phyloP scores from a whole-genome alignment of 140 eudicot genomes.

The Stevia rebaudiana region DNA sequence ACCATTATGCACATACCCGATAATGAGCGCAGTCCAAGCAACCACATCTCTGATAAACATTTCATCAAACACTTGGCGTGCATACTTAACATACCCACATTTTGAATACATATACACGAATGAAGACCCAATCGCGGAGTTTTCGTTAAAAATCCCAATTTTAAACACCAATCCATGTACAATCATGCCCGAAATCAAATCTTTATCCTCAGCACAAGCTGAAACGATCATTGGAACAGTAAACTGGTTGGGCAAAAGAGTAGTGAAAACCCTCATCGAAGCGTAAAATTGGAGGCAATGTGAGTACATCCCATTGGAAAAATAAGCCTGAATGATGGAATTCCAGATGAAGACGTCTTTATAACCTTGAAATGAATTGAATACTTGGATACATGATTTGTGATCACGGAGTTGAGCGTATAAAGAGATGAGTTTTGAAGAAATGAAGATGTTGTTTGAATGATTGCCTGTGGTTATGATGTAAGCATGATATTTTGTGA shows the following conservation, averaged over 20 bases:
- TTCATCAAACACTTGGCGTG: constrained; percentile 81
- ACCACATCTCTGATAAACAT: constrained; percentile 59
- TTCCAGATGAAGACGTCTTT: constrained; percentile 74
- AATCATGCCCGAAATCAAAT: constrained; percentile 25
- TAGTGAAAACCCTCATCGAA: constrained; percentile 42
- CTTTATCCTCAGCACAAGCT: constrained; percentile 58
- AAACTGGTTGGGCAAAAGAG: constrained; percentile 43
- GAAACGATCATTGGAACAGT: constrained; percentile 78
- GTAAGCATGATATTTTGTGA: constrained; percentile 47
- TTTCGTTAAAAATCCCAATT: constrained; percentile 34
- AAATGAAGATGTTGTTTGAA: constrained; percentile 47
- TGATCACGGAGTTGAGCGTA: constrained; percentile 49
- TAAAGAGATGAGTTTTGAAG: constrained; percentile 67
- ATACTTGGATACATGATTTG: constrained; percentile 36
- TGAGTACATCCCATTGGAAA: constrained; percentile 40
- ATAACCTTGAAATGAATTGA: constrained; percentile 27
- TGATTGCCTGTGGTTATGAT: constrained; percentile 57
- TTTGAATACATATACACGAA: constrained; percentile 71
- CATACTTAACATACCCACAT: constrained; percentile 50
- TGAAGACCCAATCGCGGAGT: constrained; percentile 54
- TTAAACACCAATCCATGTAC: constrained; percentile 64
- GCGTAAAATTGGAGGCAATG: constrained; percentile 38
- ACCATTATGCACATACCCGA: constrained; percentile 71
- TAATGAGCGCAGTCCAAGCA: constrained; percentile 83
- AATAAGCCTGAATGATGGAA: constrained; percentile 65